phyloP scores from a whole-genome alignment of 768 basidiomycete genomes.

The Fomitopsis serialis region DNA sequence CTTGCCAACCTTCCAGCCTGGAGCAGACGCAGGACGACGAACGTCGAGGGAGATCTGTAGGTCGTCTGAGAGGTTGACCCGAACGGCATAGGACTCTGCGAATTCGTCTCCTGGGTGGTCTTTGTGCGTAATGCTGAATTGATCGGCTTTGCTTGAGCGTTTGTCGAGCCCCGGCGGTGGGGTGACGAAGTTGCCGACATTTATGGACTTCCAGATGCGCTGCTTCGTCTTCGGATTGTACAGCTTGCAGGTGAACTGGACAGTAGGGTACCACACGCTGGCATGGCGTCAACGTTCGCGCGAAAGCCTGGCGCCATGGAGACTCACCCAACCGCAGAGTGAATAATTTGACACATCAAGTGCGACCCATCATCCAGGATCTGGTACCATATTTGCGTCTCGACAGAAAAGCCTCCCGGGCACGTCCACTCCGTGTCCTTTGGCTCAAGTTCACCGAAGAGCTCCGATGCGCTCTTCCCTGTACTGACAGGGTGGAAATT shows the following conservation, averaged over 20 bases:
- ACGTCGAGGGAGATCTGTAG: constrained; percentile 77
- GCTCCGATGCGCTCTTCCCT: constrained; percentile 45
- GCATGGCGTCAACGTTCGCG: constrained; percentile 1
- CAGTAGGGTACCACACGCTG: constrained; percentile 90
- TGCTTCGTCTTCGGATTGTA: constrained; percentile 74
- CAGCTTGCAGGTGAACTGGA: constrained; percentile 91
- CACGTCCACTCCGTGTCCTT: constrained; percentile 83
- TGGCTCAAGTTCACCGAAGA: constrained; percentile 70
- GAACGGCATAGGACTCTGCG: constrained; percentile 76
- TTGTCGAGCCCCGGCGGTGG: constrained; percentile 78
- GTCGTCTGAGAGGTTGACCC: constrained; percentile 73
- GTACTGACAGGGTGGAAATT: constrained; percentile 83
- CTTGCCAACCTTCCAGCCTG: constrained; percentile 89
- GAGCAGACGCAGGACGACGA: constrained; percentile 58
- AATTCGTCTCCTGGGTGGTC: constrained; percentile 47
- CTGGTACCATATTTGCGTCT: constrained; percentile 87
- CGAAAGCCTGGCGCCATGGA: not conserved
- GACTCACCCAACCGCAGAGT: constrained; percentile 83
- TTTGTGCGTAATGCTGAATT: constrained; percentile 75
- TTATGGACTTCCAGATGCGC: constrained; percentile 80
- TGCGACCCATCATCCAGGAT: constrained; percentile 74
- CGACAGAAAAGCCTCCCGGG: constrained; percentile 77
- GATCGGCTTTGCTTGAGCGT: constrained; percentile 80
- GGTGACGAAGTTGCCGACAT: constrained; percentile 73
- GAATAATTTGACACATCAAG: constrained; percentile 81